Conservation (phyloP, 495 filamentous ascomycete genomes). For the Penicillium ochrochloron region DNA sequence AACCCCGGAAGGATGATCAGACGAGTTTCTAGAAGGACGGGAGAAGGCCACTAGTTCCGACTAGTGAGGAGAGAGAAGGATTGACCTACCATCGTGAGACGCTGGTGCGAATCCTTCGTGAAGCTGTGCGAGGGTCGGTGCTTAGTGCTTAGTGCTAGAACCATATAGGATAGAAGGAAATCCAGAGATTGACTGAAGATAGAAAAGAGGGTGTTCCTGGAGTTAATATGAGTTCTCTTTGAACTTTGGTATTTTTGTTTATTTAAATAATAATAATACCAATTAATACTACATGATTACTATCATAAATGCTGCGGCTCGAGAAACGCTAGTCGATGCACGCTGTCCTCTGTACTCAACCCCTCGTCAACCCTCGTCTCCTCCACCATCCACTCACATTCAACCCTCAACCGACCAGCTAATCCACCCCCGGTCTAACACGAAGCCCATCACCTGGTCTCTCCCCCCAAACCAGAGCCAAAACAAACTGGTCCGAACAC, state of each 20-base stretch:
- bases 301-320: not conserved
- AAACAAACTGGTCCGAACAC: not conserved
- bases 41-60: conserved; percentile 18
- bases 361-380: not conserved
- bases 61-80: not conserved
- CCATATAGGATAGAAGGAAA: not conserved
- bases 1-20: conserved; percentile 4
- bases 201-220: not conserved
- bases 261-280: not conserved
- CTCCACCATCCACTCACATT: not conserved
- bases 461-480: not conserved
- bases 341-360: not conserved
- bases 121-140: conserved; percentile 13
- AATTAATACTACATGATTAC: not conserved
- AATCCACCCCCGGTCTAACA: not conserved
- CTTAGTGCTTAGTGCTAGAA: not conserved
- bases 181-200: not conserved
- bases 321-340: conserved; percentile 3
- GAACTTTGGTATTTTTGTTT: not conserved
- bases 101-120: conserved; percentile 26
- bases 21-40: conserved; percentile 20
- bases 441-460: conserved; percentile 11
- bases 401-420: not conserved
- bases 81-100: conserved; percentile 33
- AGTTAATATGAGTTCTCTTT: not conserved